These are phyloP conservation scores for Gracilaria vermiculophylla DNA, from an alignment of 23 red algal species.

Conservation along the genomic window DNA sequence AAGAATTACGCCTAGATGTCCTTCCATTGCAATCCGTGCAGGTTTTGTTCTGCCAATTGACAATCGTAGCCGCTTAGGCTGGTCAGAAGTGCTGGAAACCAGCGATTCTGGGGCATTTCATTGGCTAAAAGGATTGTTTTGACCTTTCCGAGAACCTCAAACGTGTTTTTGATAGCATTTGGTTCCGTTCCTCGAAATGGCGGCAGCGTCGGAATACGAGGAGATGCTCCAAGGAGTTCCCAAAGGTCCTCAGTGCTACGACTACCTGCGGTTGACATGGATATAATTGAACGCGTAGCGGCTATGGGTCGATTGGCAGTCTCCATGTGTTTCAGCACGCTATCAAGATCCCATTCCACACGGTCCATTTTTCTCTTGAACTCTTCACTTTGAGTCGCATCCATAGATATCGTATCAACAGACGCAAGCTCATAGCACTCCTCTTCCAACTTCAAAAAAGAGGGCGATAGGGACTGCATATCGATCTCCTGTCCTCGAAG, in stretches of 20 bases:
- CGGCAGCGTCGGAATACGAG: neutral
- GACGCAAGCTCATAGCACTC: neutral
- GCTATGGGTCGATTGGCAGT: too few species aligned
- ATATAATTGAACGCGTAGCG: neutral
- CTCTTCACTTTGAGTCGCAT: neutral
- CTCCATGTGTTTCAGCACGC: neutral
- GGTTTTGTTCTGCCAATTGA: constrained; percentile 9
- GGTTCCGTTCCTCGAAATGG: neutral
- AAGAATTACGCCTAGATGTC: neutral
- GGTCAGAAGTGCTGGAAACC: constrained; percentile 4
- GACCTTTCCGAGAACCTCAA: constrained; percentile 19
- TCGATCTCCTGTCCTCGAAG: neutral
- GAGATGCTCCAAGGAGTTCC: neutral
- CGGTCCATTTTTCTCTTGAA: neutral
- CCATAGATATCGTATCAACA: neutral
- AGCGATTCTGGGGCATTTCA: neutral
- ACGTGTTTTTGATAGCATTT: neutral
- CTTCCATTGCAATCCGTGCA: neutral
- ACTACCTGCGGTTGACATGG: neutral
- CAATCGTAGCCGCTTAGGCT: neutral
- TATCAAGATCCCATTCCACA: neutral
- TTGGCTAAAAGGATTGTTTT: neutral
- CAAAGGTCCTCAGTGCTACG: too few species aligned
- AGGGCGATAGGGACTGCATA: neutral
- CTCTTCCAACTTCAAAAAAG: constrained; percentile 10